phyloP scores from a whole-genome alignment of 768 basidiomycete species.

The Pleurotus platypus region DNA sequence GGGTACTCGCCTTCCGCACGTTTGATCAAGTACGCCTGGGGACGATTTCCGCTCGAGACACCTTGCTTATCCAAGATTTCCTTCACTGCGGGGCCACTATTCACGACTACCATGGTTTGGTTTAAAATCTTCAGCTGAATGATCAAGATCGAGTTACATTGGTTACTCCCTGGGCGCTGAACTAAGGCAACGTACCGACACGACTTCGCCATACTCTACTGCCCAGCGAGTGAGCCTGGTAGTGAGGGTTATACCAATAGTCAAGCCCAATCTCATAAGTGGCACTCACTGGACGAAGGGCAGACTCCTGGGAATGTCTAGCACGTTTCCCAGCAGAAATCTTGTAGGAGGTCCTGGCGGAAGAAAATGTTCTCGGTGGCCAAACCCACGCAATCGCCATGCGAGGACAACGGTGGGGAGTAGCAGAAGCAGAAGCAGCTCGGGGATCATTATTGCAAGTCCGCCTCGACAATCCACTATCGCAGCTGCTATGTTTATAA shows the following conservation, averaged over 20 bases:
- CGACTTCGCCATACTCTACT: not conserved
- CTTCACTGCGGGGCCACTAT: conserved; percentile 13
- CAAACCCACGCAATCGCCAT: no score
- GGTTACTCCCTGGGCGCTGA: no score
- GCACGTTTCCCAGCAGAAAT: not conserved
- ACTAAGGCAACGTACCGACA: not conserved
- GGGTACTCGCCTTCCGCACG: conserved; percentile 12
- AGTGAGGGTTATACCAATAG: not conserved
- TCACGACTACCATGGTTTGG: conserved; percentile 20
- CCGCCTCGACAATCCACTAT: no score
- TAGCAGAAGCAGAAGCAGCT: no score
- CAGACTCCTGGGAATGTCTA: not conserved
- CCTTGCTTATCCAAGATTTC: conserved; percentile 22
- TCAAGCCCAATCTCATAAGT: not conserved
- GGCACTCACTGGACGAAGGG: not conserved
- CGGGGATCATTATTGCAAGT: no score
- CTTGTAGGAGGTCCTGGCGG: not conserved
- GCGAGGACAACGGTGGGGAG: no score
- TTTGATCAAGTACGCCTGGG: conserved; percentile 14
- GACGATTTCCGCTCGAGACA: conserved; percentile 14
- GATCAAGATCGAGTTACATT: no score
- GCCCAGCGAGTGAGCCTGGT: not conserved
- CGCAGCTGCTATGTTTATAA: no score
- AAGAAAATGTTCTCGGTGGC: no score
- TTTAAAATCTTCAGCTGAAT: conserved; percentile 14